Base-by-base conservation (phyloP, 108 stramenopile species). In the Mayamaea pseudoterrestris region DNA sequence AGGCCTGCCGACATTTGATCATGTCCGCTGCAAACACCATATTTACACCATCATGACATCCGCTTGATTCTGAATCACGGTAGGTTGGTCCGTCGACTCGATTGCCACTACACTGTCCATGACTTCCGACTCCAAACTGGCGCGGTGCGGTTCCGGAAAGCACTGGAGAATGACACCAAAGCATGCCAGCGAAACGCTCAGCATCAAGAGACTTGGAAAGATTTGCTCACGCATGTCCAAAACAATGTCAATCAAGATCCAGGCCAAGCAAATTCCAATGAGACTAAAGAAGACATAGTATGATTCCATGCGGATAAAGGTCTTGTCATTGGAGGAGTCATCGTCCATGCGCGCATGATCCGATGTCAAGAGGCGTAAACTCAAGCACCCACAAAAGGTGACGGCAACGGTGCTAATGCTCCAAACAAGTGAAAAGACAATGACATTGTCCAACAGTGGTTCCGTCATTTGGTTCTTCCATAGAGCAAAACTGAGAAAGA, bases 81-180 rank as follows among this genome's bases (percentile, higher is more conserved):
- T n/a, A n/a, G n/a, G n/a, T n/a, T n/a, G n/a, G n/a, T n/a, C n/a
- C n/a, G n/a, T n/a, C n/a, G n/a, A n/a, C n/a, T n/a, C n/a, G n/a
- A n/a, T n/a, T n/a, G n/a, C n/a, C n/a, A n/a, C n/a, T n/a, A n/a
- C n/a, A n/a, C n/a, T n/a, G n/a, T n/a, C n/a, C n/a, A n/a, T n/a
- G n/a, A n/a, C n/a, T n/a, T n/a, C n/a, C n/a, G n/a, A n/a, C n/a
- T n/a, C n/a, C n/a, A n/a, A n/a, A n/a, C n/a, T n/a, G n/a, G n/a
- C n/a, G n/a, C n/a, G n/a, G n/a, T n/a, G n/a, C n/a, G n/a, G n/a
- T 45, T 45, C 44, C 4, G 44, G 44, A 26, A 45, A 45, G 21
- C 44, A 45, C 25, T 45, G 21, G 44, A 45, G 44, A 27, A 45
- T 45, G 17, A 27, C 44, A 27, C 44, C 25, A 20, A 45, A 49